phyloP scores from a whole-genome alignment of 2,329 filamentous ascomycete species.

The Gaeumannomyces sp. region DNA sequence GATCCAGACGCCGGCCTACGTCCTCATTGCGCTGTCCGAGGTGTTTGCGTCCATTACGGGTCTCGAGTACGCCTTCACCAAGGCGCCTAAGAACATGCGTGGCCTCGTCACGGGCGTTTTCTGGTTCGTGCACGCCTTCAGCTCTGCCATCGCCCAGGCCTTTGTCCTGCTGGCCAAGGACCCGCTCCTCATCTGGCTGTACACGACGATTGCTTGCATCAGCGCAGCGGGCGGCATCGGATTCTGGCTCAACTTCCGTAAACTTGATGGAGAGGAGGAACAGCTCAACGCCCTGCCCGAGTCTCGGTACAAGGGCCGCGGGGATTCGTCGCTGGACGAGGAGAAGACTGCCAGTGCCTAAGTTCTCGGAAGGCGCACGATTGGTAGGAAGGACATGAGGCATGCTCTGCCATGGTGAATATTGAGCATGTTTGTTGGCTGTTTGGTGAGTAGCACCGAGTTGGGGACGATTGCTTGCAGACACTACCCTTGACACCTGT shows the following conservation, averaged over 20 bases:
- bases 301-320: slow-evolving; percentile 8
- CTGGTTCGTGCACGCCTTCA: slow-evolving; percentile 10
- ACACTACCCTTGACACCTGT: background rate
- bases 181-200: slow-evolving; percentile 69
- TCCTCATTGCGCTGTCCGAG: slow-evolving; percentile 43
- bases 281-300: slow-evolving; percentile 47
- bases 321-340: slow-evolving; percentile 2
- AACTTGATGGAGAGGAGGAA: slow-evolving; percentile 57
- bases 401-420: background rate
- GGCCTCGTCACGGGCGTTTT: slow-evolving; percentile 58
- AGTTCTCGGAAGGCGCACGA: background rate
- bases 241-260: slow-evolving; percentile 61
- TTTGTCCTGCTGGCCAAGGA: slow-evolving; percentile 34
- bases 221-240: slow-evolving; percentile 54
- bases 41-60: slow-evolving; percentile 47
- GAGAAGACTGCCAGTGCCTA: background rate
- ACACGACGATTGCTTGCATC: slow-evolving; percentile 59
- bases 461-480: background rate
- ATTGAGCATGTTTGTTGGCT: background rate
- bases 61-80: slow-evolving; percentile 70
- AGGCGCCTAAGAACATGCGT: slow-evolving; percentile 71
- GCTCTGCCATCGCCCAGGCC: slow-evolving; percentile 58
- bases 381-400: background rate
- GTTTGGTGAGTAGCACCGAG: background rate
- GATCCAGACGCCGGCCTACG: slow-evolving; percentile 46